Percentiles rank a stretch among this genome's conserved stretches.
phyloP scores from a whole-genome alignment of 495 filamentous ascomycete genomes.

The Trichocladium uniseriatum region DNA sequence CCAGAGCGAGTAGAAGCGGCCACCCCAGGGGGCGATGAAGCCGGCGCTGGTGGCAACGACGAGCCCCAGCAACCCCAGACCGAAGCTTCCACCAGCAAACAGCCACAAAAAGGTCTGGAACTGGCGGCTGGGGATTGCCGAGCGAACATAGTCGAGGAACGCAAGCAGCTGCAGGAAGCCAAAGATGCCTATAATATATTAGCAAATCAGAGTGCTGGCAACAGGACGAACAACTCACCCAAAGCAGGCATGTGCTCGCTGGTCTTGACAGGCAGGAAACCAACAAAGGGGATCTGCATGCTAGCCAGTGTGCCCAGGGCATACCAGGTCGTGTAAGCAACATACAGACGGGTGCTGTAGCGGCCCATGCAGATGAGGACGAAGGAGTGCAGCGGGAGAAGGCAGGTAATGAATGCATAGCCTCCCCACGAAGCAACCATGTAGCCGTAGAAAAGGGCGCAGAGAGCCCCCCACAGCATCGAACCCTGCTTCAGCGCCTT shows the following conservation, averaged over 20 bases:
- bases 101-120: slow-evolving; percentile 83
- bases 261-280: slow-evolving; percentile 90
- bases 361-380: slow-evolving; percentile 95
- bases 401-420: slow-evolving; percentile 98
- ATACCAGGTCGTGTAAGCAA: slow-evolving; percentile 97
- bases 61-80: slow-evolving; percentile 54
- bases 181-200: slow-evolving; percentile 62
- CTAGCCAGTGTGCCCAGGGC: slow-evolving; percentile 91
- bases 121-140: slow-evolving; percentile 80
- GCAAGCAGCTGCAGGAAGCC: slow-evolving; percentile 90
- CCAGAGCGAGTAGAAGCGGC: slow-evolving; percentile 99
- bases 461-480: slow-evolving; percentile 88
- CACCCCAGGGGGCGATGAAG: slow-evolving; percentile 94
- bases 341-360: slow-evolving; percentile 88
- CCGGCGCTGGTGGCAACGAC: slow-evolving; percentile 77
- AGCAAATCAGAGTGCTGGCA: neutral
- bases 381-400: slow-evolving; percentile 92
- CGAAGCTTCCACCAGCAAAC: slow-evolving; percentile 58
- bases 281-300: slow-evolving; percentile 99
- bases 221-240: slow-evolving; percentile 45
- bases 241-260: slow-evolving; percentile 98
- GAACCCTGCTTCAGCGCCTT: slow-evolving; percentile 95
- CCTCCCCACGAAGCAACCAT: slow-evolving; percentile 99
- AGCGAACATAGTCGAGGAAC: slow-evolving; percentile 84
- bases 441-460: slow-evolving; percentile 97